Evolutionary conservation across 2,329 filamentous ascomycete genomes (phyloP), one percentile per base, ranked within the genome.

Genomic region (Delphinella strobiligena): DNA sequence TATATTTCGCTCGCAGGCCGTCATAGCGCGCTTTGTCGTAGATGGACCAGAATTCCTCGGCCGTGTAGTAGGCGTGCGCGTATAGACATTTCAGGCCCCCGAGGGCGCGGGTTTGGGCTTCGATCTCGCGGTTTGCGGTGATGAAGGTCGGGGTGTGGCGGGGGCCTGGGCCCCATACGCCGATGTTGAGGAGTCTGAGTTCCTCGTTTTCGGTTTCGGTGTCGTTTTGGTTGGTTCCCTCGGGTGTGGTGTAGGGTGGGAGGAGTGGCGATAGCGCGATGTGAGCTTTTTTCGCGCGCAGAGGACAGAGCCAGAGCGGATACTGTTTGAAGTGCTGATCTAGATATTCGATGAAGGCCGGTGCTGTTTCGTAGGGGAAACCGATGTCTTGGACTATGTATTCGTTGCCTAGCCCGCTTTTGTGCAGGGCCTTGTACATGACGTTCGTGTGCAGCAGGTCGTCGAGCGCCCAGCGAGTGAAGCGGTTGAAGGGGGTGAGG

Each of bases 71-170:
- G 0, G 83, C 81, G 52, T 89, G 82, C 2, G 85, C 84, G 59
- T 93, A 93, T 10, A 93, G 66, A 81, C 84, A 91, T 64, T 93
- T 93, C 65, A 82, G 75, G 2, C 85, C 86, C 34, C 78, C 78
- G 1, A 91, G 70, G 47, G 75, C 68, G 35, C 66, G 65, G 3
- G 88, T 72, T 53, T 81, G 80, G 15, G 65, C 61, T 62, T 93
- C 86, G 15, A 93, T 68, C 32, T 68, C 69, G 22, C 80, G 72
- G 60, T 93, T 93, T 49, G 75, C 74, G 30, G 61, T 55, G 2
- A 88, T 67, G 51, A 88, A 88, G n/a, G 68, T 67, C 1, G 61
- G 58, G 39, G 61, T 51, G 36, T 71, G 55, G 2, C 64, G 56
- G 2, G 80, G 75, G 5, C 81, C 83, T 58, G 78, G 82, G 8